phyloP scores from a whole-genome alignment of 345 rosid genomes.

The Brassica carinata region DNA sequence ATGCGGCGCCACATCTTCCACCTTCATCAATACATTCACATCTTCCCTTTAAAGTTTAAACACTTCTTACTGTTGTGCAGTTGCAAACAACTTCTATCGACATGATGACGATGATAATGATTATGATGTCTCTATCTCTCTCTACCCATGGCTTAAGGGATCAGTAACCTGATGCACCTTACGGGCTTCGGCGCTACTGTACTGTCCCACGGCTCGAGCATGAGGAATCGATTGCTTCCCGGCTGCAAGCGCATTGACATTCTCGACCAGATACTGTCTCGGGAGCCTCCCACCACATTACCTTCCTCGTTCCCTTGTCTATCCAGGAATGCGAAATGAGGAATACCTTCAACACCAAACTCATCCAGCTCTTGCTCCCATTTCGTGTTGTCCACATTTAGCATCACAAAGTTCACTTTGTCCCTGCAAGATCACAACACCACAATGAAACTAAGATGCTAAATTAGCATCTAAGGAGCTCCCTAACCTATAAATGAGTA shows the following conservation, averaged over 20 bases:
- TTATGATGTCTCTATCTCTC: neutral
- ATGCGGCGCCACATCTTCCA: too few species aligned
- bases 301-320: slow-evolving; percentile 91
- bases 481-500: neutral
- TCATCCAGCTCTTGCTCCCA: slow-evolving; percentile 98
- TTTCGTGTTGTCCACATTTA: slow-evolving; percentile 93
- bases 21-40: too few species aligned
- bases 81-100: too few species aligned
- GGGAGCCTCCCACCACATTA: slow-evolving; percentile 93
- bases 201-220: slow-evolving; percentile 85
- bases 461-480: neutral
- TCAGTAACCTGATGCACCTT: slow-evolving; percentile 72
- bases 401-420: slow-evolving; percentile 92
- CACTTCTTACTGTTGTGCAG: too few species aligned
- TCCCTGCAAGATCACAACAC: slow-evolving; percentile 48
- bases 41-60: too few species aligned
- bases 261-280: slow-evolving; percentile 69
- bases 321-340: slow-evolving; percentile 88
- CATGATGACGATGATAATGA: too few species aligned
- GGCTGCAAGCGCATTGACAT: slow-evolving; percentile 73
- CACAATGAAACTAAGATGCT: neutral
- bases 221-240: slow-evolving; percentile 81
- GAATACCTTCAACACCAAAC: slow-evolving; percentile 98
- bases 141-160: slow-evolving; percentile 93
- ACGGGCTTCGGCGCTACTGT: slow-evolving; percentile 68